Percentiles rank a stretch among this genome's conserved stretches.
phyloP scores from a whole-genome alignment of 441 rosid genomes.

The Theobroma grandiflorum region DNA sequence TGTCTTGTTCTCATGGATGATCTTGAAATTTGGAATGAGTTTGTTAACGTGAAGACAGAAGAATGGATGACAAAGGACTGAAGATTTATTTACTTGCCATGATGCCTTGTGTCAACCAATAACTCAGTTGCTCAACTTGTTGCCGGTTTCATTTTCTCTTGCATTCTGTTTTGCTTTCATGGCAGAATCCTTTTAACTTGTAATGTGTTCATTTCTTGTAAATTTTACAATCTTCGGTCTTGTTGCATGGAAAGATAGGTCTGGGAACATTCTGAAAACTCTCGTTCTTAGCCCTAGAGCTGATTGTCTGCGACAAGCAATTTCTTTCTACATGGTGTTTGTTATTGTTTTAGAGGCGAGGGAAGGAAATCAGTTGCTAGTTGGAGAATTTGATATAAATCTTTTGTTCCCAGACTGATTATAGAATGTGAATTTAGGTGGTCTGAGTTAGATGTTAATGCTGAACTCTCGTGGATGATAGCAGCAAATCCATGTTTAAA shows the following conservation, averaged over 20 bases:
- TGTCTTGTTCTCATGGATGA: background rate
- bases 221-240: background rate
- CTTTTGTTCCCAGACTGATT: background rate
- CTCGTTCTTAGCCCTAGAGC: background rate
- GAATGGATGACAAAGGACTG: background rate
- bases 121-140: background rate
- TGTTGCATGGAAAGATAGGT: background rate
- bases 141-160: background rate
- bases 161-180: background rate
- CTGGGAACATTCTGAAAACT: background rate
- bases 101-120: background rate
- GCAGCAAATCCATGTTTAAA: background rate
- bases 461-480: background rate
- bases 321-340: background rate
- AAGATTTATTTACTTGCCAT: background rate
- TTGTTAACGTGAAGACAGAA: conserved; percentile 10
- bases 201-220: too few species aligned
- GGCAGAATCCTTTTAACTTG: background rate
- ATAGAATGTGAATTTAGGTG: background rate
- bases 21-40: conserved; percentile 1
- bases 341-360: background rate
- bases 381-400: background rate
- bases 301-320: background rate
- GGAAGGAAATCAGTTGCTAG: background rate
- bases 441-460: background rate